Base-by-base conservation (phyloP, 371 early-diverging fungal species). In the Mortierella sp. region DNA sequence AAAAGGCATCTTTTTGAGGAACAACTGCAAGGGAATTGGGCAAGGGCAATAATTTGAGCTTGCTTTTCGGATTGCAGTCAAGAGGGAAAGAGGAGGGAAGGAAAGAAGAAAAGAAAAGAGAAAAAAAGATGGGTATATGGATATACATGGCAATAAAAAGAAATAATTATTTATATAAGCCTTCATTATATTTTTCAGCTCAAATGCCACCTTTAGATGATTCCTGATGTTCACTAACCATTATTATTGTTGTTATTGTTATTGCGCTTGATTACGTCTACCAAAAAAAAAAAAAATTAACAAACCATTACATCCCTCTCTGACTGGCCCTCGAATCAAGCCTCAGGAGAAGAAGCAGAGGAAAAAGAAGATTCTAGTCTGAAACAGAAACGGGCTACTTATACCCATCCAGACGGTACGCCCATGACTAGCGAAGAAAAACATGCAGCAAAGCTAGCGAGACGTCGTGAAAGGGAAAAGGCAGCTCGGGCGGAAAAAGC, bases 401-500 rank as follows among this genome's bases (percentile, higher is more conserved):
- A 55, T 55, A 55, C 28, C 16, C 22, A 55, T 13, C 24, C 61
- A 7, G 16, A 38, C 61, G 40, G 36, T 13, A 59, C 55, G 10
- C 55, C 55, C 15, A 55, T 63, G 64, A 59, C 60, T 33, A 57
- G 43, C 9, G 69, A 69, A 36, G 60, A 63, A 40, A 57, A 71
- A 57, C 47, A 58, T 16, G 52, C 55, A n/a, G 7, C 47, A 16
- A 47, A 52, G 7, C 66, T 65, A 43, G 66, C 72, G 7, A 45
- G 36, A n/a, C 47, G 60, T 48, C 59, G 68, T 9, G 41, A 55
- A 22, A 28, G 41, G n/a, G 22, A 36, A 5, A 32, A 24, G n/a
- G 41, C 38, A n/a, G 50, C 45, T 4, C 24, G 47, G 10, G 63
- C 55, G 9, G 55, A 1, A 55, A 62, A 22, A 24, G 45, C 55